A percentile compares a stretch with the other conserved stretches of the same genome.
These are phyloP conservation scores for Hyphopichia wangnamkhiaoensis DNA, from an alignment of 1,139 yeast species.

Conservation along the genomic window DNA sequence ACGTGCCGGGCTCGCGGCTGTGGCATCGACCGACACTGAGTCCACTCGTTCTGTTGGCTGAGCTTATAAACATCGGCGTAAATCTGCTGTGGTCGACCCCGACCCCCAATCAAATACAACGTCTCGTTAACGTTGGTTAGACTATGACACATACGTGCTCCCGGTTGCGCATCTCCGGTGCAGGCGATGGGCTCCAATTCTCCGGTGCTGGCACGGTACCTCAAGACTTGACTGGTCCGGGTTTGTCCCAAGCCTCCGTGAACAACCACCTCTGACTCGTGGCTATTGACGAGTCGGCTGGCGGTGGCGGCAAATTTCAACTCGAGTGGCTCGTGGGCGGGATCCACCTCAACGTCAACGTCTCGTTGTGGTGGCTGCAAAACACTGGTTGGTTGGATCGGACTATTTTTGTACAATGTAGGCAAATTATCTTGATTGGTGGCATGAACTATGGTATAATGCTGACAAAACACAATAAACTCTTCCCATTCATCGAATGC, in stretches of 20 bases:
- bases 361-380: too few relatives aligned
- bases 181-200: constrained; percentile 12
- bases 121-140: constrained; percentile 33
- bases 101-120: constrained; percentile 63
- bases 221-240: constrained; percentile 26
- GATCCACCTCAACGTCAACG: background rate
- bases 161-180: constrained; percentile 16
- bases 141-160: constrained; percentile 63
- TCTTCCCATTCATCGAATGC: constrained; percentile 87
- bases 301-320: constrained; percentile 53
- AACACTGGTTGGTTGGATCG: too few relatives aligned
- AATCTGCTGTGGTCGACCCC: constrained; percentile 57
- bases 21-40: constrained; percentile 18
- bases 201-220: constrained; percentile 16
- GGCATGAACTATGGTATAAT: constrained; percentile 70
- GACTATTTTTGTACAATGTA: too few relatives aligned
- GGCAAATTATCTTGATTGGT: constrained; percentile 30
- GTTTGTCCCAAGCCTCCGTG: constrained; percentile 61
- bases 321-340: constrained; percentile 17
- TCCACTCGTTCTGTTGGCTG: constrained; percentile 15
- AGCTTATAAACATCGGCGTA: constrained; percentile 33
- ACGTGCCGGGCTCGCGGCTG: constrained; percentile 56
- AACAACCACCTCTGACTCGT: constrained; percentile 27
- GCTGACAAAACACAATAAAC: constrained; percentile 74
- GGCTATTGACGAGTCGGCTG: too few relatives aligned